These are phyloP conservation scores for Amphicarpaea edgeworthii DNA, from an alignment of 306 rosid genomes.

Conservation along the genomic window DNA sequence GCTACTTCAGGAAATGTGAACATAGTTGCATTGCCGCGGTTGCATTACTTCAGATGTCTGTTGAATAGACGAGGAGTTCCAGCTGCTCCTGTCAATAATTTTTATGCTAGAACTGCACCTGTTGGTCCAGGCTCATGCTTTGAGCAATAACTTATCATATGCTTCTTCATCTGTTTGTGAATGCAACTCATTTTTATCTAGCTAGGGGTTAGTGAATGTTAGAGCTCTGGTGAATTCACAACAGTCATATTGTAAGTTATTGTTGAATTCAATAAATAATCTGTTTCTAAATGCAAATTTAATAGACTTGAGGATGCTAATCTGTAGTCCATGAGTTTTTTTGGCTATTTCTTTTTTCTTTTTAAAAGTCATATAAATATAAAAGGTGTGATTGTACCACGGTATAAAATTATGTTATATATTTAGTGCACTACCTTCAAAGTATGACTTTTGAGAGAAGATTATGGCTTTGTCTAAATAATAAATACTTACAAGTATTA, in stretches of 20 bases:
- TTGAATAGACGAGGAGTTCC: constrained; percentile 79
- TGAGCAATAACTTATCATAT: constrained; percentile 54
- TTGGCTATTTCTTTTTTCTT: too few relatives aligned
- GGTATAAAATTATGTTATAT: too few relatives aligned
- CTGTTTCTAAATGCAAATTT: constrained; percentile 23
- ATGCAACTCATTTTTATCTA: constrained; percentile 5
- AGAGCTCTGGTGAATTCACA: constrained; percentile 25
- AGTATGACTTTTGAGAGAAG: too few relatives aligned
- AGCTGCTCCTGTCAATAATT: constrained; percentile 86
- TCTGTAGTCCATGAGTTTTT: neutral
- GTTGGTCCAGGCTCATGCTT: constrained; percentile 84
- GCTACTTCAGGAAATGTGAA: constrained; percentile 50
- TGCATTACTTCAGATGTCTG: constrained; percentile 92
- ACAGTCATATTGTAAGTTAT: constrained; percentile 43
- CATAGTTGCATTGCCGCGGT: constrained; percentile 58
- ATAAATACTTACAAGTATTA: too few relatives aligned
- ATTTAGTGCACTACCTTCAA: too few relatives aligned
- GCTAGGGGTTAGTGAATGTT: constrained; percentile 5
- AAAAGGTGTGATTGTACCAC: too few relatives aligned
- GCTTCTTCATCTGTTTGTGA: constrained; percentile 16
- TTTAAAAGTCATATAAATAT: too few relatives aligned
- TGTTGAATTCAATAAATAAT: constrained; percentile 35
- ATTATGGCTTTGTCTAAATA: too few relatives aligned
- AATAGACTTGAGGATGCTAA: neutral
- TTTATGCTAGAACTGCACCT: constrained; percentile 71